Conservation (phyloP, 495 filamentous ascomycete species). For the Penicillium cosmopolitanum region DNA sequence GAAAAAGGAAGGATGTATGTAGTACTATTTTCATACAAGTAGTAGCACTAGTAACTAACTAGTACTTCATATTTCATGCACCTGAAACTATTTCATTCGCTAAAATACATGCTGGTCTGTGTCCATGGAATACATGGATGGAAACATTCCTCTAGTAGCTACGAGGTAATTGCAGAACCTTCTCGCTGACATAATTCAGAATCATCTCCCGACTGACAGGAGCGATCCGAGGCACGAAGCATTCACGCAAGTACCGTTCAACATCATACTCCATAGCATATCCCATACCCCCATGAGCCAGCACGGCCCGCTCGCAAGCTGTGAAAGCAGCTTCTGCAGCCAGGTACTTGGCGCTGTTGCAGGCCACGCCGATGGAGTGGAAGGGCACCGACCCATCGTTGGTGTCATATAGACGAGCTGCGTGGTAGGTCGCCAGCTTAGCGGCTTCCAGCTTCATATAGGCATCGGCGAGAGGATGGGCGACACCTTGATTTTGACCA, state of each 20-base stretch:
- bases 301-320: conserved; percentile 70
- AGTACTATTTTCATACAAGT: no score
- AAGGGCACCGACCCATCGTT: conserved; percentile 59
- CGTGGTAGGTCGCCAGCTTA: conserved; percentile 78
- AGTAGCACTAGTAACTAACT: no score
- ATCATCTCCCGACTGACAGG: conserved; percentile 82
- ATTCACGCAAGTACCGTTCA: conserved; percentile 75
- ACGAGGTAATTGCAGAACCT: conserved; percentile 58
- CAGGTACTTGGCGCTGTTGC: conserved; percentile 77
- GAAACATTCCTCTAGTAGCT: conserved; percentile 48
- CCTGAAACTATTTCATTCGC: neutral
- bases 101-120: neutral
- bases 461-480: conserved; percentile 72
- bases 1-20: no score
- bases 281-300: conserved; percentile 75
- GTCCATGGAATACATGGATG: neutral
- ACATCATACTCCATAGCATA: conserved; percentile 81
- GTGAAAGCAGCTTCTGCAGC: conserved; percentile 78
- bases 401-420: conserved; percentile 70
- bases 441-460: conserved; percentile 83
- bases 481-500: conserved; percentile 74
- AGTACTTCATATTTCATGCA: neutral
- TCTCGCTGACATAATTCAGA: conserved; percentile 77
- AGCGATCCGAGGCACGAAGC: conserved; percentile 74
- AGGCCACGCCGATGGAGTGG: conserved; percentile 70